These are phyloP conservation scores for Eimeria brunetti DNA, from an alignment of 169 alveolate genomes.

Conservation along the genomic window DNA sequence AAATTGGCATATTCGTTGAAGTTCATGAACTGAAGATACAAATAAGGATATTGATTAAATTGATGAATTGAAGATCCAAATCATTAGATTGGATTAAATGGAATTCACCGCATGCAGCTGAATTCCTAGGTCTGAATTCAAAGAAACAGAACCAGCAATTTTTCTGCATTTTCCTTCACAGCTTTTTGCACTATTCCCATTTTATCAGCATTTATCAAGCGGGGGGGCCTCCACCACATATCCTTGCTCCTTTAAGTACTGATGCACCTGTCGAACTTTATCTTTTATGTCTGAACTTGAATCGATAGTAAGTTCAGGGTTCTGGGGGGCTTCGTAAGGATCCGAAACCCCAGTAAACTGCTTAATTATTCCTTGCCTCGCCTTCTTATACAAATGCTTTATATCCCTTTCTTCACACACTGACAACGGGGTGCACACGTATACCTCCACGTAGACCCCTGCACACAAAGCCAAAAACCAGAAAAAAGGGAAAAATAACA, in stretches of 20 bases:
- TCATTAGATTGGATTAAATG: no score
- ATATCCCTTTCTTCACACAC: constrained; percentile 82
- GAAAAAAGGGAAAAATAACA: not conserved
- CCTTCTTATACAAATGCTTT: constrained; percentile 81
- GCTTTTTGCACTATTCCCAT: no score
- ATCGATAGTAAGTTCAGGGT: constrained; percentile 77
- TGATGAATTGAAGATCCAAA: no score
- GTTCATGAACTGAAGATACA: no score
- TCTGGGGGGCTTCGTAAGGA: constrained; percentile 81
- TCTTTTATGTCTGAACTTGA: constrained; percentile 58
- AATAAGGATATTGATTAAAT: no score
- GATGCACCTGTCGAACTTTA: constrained; percentile 46
- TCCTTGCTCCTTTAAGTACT: constrained; percentile 63
- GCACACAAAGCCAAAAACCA: not conserved
- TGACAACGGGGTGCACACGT: constrained; percentile 79
- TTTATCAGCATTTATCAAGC: not conserved
- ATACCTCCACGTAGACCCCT: constrained; percentile 80
- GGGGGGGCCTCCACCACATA: constrained; percentile 25
- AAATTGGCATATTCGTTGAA: no score
- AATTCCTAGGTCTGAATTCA: no score
- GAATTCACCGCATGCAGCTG: no score
- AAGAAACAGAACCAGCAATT: no score
- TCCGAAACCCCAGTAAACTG: constrained; percentile 82
- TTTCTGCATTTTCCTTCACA: not conserved
- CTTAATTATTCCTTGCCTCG: constrained; percentile 80